Percentiles rank a stretch among this genome's conserved stretches.
phyloP scores from a whole-genome alignment of 2,329 filamentous ascomycete species.

The Pseudocercospora vitis region DNA sequence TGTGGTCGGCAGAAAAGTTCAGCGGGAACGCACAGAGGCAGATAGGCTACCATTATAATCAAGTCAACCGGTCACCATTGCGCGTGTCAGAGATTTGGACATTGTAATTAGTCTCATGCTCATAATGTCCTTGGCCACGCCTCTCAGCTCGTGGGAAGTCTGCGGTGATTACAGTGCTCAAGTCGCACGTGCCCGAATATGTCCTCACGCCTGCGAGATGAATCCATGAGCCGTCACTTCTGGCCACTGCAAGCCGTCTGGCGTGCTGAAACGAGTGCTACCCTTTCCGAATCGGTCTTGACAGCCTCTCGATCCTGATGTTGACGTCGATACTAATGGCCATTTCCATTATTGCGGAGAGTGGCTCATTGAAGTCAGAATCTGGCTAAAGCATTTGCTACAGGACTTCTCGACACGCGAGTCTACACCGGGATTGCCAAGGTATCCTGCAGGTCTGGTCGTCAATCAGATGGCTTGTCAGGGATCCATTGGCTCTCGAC shows the following conservation, averaged over 20 bases:
- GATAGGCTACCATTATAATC: slow-evolving; percentile 1
- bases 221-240: background rate
- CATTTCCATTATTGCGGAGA: no score
- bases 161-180: slow-evolving; percentile 1
- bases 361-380: no score
- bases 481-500: background rate
- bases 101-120: slow-evolving; percentile 1
- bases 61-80: background rate
- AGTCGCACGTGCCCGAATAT: slow-evolving; percentile 5
- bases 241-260: background rate
- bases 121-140: background rate
- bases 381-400: no score
- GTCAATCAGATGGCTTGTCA: background rate
- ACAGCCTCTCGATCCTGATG: no score
- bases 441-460: background rate
- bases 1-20: background rate
- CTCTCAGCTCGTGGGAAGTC: background rate
- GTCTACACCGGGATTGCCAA: background rate
- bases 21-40: background rate
- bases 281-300: background rate
- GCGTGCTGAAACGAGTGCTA: background rate
- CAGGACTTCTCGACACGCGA: no score
- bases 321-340: no score
- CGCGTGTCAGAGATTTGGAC: background rate
- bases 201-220: slow-evolving; percentile 3